Conservation (phyloP, 2,329 filamentous ascomycete genomes). For the Neofusicoccum kwambonambiense region DNA sequence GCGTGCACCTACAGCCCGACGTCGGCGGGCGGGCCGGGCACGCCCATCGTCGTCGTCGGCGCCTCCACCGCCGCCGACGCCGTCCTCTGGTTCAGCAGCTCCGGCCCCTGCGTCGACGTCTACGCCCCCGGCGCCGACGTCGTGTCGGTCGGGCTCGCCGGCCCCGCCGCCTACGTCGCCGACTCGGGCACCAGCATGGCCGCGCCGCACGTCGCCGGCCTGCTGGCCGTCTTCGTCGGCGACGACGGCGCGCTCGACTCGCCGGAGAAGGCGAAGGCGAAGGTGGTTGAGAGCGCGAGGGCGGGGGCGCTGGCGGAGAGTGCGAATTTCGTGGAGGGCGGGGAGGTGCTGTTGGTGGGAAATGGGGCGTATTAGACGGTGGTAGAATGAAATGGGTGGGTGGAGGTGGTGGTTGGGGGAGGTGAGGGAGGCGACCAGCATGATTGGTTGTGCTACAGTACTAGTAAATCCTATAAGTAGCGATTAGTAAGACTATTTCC, state of each 20-base stretch:
- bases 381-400: not conserved
- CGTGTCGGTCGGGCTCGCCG: constrained; percentile 43
- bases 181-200: constrained; percentile 63
- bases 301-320: not conserved
- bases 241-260: not conserved
- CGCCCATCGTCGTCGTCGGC: constrained; percentile 39
- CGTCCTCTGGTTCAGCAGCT: constrained; percentile 37
- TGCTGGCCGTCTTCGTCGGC: constrained; percentile 62
- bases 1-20: constrained; percentile 33
- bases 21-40: constrained; percentile 25
- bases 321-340: not conserved
- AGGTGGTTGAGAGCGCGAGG: not conserved
- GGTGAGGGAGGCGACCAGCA: too few species aligned
- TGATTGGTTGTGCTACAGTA: too few species aligned
- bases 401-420: too few species aligned
- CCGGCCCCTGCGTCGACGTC: constrained; percentile 35
- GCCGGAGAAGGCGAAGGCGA: not conserved
- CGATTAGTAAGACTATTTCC: too few species aligned
- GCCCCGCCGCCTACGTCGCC: constrained; percentile 36
- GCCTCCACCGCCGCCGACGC: constrained; percentile 33
- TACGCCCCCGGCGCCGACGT: constrained; percentile 38
- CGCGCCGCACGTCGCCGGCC: constrained; percentile 62
- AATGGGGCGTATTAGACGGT: not conserved
- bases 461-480: too few species aligned
- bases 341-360: not conserved